Percentiles rank a stretch among this genome's conserved stretches.
Evolutionary conservation across 495 filamentous ascomycete species (phyloP).

Genomic region (Penicillium goetzii): DNA sequence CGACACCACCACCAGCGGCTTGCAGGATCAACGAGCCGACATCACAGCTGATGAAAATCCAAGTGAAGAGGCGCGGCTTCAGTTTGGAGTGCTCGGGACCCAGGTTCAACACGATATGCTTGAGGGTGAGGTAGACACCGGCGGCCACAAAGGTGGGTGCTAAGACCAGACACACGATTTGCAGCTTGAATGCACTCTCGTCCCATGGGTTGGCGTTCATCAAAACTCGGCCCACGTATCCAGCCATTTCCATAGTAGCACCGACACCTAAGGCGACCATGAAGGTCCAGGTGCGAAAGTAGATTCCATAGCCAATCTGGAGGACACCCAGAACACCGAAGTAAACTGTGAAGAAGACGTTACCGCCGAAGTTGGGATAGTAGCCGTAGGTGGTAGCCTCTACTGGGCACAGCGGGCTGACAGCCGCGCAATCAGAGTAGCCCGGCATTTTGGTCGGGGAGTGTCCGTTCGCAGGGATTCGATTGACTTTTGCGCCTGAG

Average conservation of each 20-base stretch:
- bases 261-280: constrained; percentile 56
- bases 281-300: constrained; percentile 66
- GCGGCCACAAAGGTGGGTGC: constrained; percentile 68
- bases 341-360: constrained; percentile 61
- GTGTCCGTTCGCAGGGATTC: neutral
- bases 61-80: constrained; percentile 63
- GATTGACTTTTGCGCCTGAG: neutral
- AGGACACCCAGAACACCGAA: constrained; percentile 54
- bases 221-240: constrained; percentile 64
- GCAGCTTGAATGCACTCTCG: constrained; percentile 61
- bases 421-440: constrained; percentile 46
- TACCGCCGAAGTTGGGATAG: constrained; percentile 64
- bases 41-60: constrained; percentile 70
- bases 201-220: constrained; percentile 66
- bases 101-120: constrained; percentile 62
- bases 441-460: constrained; percentile 25
- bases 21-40: constrained; percentile 65
- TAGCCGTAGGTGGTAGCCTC: constrained; percentile 68
- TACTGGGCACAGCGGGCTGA: constrained; percentile 59
- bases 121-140: constrained; percentile 69
- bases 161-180: constrained; percentile 69
- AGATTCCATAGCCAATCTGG: constrained; percentile 55
- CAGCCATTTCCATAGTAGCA: constrained; percentile 50
- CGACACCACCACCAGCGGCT: constrained; percentile 65
- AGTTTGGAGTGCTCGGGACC: constrained; percentile 58